Base-by-base conservation (phyloP, 257 asterid species). In the Fraxinus anomala region DNA sequence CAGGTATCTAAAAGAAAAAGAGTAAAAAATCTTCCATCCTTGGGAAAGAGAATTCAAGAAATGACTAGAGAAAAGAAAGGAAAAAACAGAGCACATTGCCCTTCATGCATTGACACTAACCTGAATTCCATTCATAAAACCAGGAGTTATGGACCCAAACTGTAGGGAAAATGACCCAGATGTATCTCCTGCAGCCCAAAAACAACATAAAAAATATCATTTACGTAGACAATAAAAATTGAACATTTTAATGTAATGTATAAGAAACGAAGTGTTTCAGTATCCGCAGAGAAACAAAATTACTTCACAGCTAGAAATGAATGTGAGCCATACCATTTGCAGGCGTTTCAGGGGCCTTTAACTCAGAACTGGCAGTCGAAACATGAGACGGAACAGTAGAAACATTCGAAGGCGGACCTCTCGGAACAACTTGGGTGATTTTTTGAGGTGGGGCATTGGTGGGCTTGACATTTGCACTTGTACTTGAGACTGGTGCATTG, bases 141-240 rank as follows among this genome's bases (percentile, higher is more conserved):
- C 91, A 72, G 97, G 98, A 83, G 88, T 96, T 78, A 93, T 88
- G 73, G 99, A 86, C 73, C 99, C 99, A 86, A 96, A 96, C 83
- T 96, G 99, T 78, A 93, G 84, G 49, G 97, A 87, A 82, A 90
- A 88, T 47, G 97, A 82, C 84, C 67, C 84, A 23, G 96, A 76
- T 73, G 88, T 86, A 78, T 89, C 98, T 78, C 86, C 97, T 79
- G 92, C 83, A 84, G 81, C 87, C 36, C 76, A 86, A 73, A 40
- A 75, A 16, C 31, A 26, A 61, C 61, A 79, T 44, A 80, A 82
- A 40, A 73, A 23, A 23, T 54, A 69, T 71, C 83, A 77, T 63
- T 24, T 71, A 28, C 1, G 54, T 37, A 63, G 36, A 44, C 72
- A 56, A 51, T 65, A 80, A 74, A 76, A 36, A 30, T 31, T 42